Base-by-base conservation (phyloP, 768 basidiomycete species). In the button mushroom (Agaricus bisporus) region DNA sequence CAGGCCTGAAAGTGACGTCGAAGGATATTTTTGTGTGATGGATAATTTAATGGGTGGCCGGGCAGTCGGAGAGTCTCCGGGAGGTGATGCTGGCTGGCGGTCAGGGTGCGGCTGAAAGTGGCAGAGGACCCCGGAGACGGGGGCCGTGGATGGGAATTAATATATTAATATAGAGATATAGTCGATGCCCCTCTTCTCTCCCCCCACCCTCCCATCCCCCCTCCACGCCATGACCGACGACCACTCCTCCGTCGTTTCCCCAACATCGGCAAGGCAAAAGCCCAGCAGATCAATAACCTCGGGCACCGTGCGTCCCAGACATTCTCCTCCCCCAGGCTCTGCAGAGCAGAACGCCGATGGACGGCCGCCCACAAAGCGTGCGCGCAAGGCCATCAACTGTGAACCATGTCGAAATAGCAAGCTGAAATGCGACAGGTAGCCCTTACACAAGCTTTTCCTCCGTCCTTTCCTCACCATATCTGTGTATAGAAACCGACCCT, bases 361-460 rank as follows among this genome's bases (percentile, higher is more conserved):
- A 22, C 74, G 82, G 0, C 85, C 85, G 0, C 86, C 88, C 2
- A 82, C 88, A 20, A 92, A 91, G 68, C 83, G 90, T 43, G 86
- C 90, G 0, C 76, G 90, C 55, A 91, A 91, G 64, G 88, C 90
- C 15, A 90, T 92, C 60, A 92, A 92, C 70, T 92, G 90, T 64
- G 88, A 90, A 61, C 90, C 90, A 2, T 92, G 90, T 72, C 78
- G 90, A 64, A 86, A 83, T 61, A 88, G 85, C 75, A 90, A 91
- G 70, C 81, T 91, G 61, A 91, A 92, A 70, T 92, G 90, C 73
- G 90, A 92, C 69, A 83, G 88, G 88, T 86, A 52, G 42, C 70
- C 68, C 46, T 22, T 44, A 22, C 37, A 11, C 10, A 46, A 55
- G 37, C 50, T 29, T 51, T 43, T 41, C 25, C 39, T 51, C 44